Evolutionary conservation across 23 red algal genomes (phyloP).

Genomic region (Cyanidioschyzon merolae): DNA sequence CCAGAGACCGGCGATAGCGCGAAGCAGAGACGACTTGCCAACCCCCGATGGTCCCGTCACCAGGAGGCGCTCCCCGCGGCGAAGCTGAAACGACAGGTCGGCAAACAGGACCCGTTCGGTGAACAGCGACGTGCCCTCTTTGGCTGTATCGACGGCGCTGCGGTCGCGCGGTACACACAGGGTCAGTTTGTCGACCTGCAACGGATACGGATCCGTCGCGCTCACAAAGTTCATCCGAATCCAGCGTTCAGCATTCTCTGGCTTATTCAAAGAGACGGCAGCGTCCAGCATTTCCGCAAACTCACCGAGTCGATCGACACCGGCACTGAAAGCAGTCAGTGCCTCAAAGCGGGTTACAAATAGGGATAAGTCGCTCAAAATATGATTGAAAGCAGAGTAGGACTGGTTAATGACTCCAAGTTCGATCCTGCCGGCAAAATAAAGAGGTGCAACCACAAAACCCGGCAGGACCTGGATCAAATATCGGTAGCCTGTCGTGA

Average conservation of each 20-base stretch:
- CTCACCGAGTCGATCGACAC: slow-evolving; percentile 63
- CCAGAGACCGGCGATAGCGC: slow-evolving; percentile 91
- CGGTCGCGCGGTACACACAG: neutral
- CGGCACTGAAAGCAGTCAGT: slow-evolving; percentile 70
- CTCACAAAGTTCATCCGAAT: neutral
- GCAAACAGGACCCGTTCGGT: slow-evolving; percentile 34
- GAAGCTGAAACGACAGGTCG: slow-evolving; percentile 37
- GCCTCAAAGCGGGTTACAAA: slow-evolving; percentile 83
- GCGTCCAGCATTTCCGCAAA: slow-evolving; percentile 61
- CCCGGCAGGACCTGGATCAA: slow-evolving; percentile 78
- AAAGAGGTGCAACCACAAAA: slow-evolving; percentile 65
- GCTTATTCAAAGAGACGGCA: neutral
- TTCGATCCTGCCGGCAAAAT: slow-evolving; percentile 63
- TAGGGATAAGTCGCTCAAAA: slow-evolving; percentile 61
- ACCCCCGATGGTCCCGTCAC: slow-evolving; percentile 67
- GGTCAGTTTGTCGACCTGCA: neutral
- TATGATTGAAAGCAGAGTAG: slow-evolving; percentile 74
- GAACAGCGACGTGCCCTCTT: neutral
- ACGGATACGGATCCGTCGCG: slow-evolving; percentile 1
- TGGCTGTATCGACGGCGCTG: neutral
- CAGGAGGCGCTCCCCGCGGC: slow-evolving; percentile 44
- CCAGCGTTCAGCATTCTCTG: neutral
- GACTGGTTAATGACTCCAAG: slow-evolving; percentile 72
- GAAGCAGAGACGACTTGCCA: slow-evolving; percentile 71
- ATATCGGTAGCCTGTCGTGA: slow-evolving; percentile 70